Percentiles rank a stretch among this genome's conserved stretches.
phyloP scores from a whole-genome alignment of 306 rosid genomes.

The Acacia melanoxylon region DNA sequence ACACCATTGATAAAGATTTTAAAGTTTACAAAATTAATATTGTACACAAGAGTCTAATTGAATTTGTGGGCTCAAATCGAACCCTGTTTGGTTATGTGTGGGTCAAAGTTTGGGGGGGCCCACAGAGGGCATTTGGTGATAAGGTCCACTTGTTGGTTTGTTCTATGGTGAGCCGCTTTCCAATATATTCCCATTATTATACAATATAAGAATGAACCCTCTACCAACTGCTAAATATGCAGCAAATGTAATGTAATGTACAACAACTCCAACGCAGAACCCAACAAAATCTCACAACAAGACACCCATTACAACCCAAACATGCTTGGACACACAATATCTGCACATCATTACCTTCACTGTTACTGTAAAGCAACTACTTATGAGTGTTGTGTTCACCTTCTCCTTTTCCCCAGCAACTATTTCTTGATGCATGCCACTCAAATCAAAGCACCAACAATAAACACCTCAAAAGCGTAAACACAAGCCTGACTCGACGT shows the following conservation, averaged over 20 bases:
- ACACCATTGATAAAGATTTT: no score
- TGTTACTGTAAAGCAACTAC: neutral
- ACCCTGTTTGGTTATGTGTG: neutral
- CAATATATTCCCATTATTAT: neutral
- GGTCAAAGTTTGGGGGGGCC: neutral
- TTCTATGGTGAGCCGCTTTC: neutral
- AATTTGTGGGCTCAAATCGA: no score
- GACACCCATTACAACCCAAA: constrained; percentile 2
- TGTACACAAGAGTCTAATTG: no score
- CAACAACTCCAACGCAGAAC: neutral
- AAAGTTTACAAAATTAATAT: no score
- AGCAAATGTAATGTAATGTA: neutral
- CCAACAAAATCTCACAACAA: neutral
- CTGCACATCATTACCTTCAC: neutral
- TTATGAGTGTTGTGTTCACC: neutral
- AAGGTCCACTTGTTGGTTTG: neutral
- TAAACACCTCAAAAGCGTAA: neutral
- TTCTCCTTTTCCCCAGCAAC: neutral
- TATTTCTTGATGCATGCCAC: neutral
- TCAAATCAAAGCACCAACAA: no score
- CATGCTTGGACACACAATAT: neutral
- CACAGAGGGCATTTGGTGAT: neutral
- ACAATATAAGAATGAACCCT: neutral
- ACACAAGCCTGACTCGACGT: neutral
- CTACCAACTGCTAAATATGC: neutral